Conservation (phyloP, 306 rosid genomes). For the Quercus berberidifolia region DNA sequence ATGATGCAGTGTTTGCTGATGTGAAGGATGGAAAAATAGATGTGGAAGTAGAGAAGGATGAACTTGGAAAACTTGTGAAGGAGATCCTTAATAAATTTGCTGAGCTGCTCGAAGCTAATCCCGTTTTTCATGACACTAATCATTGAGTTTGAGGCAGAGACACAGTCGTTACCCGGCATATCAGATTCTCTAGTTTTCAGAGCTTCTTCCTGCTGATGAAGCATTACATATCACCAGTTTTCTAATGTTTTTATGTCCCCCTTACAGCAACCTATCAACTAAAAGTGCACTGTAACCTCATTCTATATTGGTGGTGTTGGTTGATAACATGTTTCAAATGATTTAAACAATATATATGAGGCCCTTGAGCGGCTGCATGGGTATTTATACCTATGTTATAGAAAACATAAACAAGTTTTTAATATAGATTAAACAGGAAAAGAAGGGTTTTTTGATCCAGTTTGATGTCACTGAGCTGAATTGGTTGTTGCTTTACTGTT, state of each 20-base stretch:
- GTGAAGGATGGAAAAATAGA: constrained; percentile 30
- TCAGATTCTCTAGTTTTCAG: constrained; percentile 7
- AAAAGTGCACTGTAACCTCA: not conserved
- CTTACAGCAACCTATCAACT: not conserved
- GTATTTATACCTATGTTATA: not conserved
- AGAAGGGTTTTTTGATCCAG: not conserved
- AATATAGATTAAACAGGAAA: not conserved
- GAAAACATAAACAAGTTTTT: constrained; percentile 6
- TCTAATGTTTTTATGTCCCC: constrained; percentile 5
- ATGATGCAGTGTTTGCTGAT: constrained; percentile 67
- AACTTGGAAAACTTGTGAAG: constrained; percentile 43
- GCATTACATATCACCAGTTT: not conserved
- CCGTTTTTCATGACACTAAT: constrained; percentile 58
- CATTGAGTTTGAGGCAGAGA: constrained; percentile 17
- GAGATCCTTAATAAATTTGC: constrained; percentile 57
- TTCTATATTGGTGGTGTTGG: not conserved
- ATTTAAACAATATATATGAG: not conserved
- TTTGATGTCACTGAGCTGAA: not conserved
- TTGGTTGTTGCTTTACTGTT: not conserved
- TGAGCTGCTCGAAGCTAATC: constrained; percentile 74
- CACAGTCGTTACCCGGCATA: constrained; percentile 5
- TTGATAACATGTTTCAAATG: constrained; percentile 3
- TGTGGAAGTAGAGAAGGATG: constrained; percentile 35
- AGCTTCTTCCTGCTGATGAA: constrained; percentile 1
- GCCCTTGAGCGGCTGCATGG: not conserved